A percentile compares a stretch with the other conserved stretches of the same genome.
phyloP scores from a whole-genome alignment of 345 rosid genomes.

The Camelina sativa region DNA sequence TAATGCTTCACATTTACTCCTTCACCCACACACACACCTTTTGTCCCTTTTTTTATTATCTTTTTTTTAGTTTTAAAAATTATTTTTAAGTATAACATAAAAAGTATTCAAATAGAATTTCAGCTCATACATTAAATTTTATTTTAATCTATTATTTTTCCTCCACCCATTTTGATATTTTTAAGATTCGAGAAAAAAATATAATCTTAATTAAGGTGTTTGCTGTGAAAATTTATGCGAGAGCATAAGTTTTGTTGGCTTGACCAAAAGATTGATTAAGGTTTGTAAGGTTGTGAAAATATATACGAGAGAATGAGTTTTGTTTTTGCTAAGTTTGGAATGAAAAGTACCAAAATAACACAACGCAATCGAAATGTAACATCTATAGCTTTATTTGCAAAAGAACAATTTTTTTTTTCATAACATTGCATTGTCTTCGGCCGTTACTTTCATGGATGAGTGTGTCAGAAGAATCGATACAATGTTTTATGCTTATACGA shows the following conservation, averaged over 20 bases:
- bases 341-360: neutral
- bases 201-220: neutral
- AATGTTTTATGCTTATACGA: neutral
- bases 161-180: neutral
- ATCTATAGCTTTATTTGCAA: neutral
- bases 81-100: neutral
- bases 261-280: neutral
- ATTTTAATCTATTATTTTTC: neutral
- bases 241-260: too few species aligned
- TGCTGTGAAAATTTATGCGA: too few species aligned
- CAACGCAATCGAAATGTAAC: neutral
- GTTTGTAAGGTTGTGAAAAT: too few species aligned
- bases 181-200: too few species aligned
- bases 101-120: constrained; percentile 11
- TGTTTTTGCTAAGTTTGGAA: neutral
- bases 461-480: constrained; percentile 30
- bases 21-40: constrained; percentile 41
- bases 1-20: constrained; percentile 46
- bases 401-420: neutral
- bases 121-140: neutral
- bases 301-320: neutral
- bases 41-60: constrained; percentile 35
- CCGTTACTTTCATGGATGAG: constrained; percentile 28
- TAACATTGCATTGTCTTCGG: neutral
- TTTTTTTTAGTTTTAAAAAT: neutral